Percentiles rank a stretch among this genome's conserved stretches.
Conservation (phyloP, 2,329 filamentous ascomycete species). For the Aspergillus pseudoterreus region DNA sequence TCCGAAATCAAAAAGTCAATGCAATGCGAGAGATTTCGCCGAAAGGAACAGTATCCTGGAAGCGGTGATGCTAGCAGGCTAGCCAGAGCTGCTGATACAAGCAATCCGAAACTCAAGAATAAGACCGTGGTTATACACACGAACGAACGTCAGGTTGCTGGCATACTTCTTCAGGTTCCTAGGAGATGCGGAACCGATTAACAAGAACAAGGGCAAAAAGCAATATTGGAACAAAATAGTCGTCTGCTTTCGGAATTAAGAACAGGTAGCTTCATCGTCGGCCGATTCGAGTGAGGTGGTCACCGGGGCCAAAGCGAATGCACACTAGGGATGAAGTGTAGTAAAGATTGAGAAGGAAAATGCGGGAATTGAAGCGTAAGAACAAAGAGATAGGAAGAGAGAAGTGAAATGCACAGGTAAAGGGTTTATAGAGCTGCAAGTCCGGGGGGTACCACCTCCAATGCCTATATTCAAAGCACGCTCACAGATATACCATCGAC, state of each 20-base stretch:
- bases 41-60: background rate
- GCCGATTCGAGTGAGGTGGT: constrained; percentile 7
- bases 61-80: background rate
- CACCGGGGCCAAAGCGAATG: constrained; percentile 9
- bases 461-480: constrained; percentile 25
- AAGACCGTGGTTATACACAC: constrained; percentile 16
- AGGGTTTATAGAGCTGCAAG: constrained; percentile 33
- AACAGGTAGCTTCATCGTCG: constrained; percentile 17
- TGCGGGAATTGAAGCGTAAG: constrained; percentile 1
- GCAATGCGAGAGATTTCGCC: background rate
- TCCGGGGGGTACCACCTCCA: constrained; percentile 25
- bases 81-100: constrained; percentile 3
- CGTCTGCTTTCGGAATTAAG: constrained; percentile 20
- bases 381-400: constrained; percentile 7
- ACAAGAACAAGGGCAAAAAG: constrained; percentile 15
- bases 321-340: constrained; percentile 6
- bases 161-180: constrained; percentile 14
- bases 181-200: constrained; percentile 4
- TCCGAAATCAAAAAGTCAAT: background rate
- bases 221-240: constrained; percentile 12
- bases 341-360: constrained; percentile 1
- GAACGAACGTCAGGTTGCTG: constrained; percentile 8
- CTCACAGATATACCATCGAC: constrained; percentile 16
- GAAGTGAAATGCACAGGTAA: constrained; percentile 3
- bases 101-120: constrained; percentile 8